Percentiles rank a stretch among this genome's conserved stretches.
Evolutionary conservation across 176 grass and related monocot species (phyloP).

Genomic region (Hordeum marinum): DNA sequence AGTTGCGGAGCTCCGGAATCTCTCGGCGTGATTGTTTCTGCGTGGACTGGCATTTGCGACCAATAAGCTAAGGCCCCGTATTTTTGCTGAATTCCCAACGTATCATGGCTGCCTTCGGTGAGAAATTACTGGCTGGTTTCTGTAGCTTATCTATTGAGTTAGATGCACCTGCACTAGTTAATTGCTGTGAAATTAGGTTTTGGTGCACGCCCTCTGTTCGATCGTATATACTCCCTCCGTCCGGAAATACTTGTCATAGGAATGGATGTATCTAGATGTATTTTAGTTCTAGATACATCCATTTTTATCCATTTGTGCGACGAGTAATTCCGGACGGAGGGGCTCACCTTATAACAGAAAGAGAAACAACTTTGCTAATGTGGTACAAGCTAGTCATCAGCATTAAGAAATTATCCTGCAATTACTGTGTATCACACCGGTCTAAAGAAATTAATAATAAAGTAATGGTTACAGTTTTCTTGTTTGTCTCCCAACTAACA

Average conservation of each 20-base stretch:
- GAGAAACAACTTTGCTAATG: neutral
- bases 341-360: neutral
- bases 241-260: too few relatives aligned
- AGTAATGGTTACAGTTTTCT: neutral
- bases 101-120: neutral
- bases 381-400: neutral
- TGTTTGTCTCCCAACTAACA: neutral
- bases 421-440: neutral
- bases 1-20: neutral
- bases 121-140: neutral
- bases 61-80: neutral
- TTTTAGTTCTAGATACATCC: too few relatives aligned
- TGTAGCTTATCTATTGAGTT: neutral
- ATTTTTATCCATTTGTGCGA: too few relatives aligned
- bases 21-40: neutral
- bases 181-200: neutral
- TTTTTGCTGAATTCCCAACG: neutral
- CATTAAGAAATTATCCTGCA: neutral
- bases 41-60: neutral
- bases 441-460: neutral
- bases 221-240: neutral
- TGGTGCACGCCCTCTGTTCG: neutral
- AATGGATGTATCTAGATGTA: too few relatives aligned
- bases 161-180: neutral
- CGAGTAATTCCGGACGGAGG: too few relatives aligned